phyloP scores from a whole-genome alignment of 257 asterid species.

The Solanum sparsipilum region DNA sequence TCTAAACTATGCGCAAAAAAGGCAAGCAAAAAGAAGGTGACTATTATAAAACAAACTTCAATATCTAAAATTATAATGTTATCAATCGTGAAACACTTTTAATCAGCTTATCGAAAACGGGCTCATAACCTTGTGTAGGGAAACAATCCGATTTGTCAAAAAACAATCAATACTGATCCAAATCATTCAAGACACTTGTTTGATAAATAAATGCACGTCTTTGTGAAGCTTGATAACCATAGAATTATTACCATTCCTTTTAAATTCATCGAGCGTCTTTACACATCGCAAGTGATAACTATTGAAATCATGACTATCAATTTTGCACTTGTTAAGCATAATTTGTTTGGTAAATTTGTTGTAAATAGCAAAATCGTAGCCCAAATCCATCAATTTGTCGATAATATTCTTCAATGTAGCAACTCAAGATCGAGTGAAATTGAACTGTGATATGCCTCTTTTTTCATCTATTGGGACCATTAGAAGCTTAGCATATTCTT shows the following conservation, averaged over 20 bases:
- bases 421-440: not conserved
- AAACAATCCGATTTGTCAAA: not conserved
- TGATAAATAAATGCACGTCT: not conserved
- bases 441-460: not conserved
- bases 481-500: not conserved
- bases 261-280: not conserved
- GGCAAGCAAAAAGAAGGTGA: not conserved
- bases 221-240: not conserved
- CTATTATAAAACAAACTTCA: not conserved
- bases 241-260: not conserved
- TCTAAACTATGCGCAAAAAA: not conserved
- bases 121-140: not conserved
- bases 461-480: not conserved
- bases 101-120: not conserved
- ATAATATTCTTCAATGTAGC: not conserved
- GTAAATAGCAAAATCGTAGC: not conserved
- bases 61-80: not conserved
- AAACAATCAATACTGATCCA: not conserved
- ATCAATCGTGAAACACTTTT: not conserved
- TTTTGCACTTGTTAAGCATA: not conserved
- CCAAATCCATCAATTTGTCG: not conserved
- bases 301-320: not conserved
- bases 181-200: not conserved
- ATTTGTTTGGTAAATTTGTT: not conserved
- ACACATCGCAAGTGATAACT: not conserved